Evolutionary conservation across 768 basidiomycete genomes (phyloP).

Genomic region (Trametes elegans): DNA sequence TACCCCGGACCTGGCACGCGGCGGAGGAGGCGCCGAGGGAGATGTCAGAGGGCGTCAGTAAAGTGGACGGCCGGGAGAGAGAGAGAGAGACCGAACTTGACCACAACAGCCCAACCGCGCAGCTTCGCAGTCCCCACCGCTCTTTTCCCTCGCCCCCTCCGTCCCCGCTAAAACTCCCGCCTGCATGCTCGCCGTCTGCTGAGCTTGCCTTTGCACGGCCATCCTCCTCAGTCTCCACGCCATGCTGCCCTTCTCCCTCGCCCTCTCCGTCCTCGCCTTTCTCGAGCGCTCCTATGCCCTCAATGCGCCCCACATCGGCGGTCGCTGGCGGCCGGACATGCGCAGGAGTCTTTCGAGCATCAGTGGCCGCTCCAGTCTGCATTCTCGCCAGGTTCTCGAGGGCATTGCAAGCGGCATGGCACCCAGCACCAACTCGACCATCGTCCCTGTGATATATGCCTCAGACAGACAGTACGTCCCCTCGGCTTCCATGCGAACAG

Average conservation of each 20-base stretch:
- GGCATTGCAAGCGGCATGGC: slow-evolving; percentile 2
- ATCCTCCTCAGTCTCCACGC: not conserved
- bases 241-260: slow-evolving; percentile 18
- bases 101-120: not conserved
- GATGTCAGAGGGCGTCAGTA: no score
- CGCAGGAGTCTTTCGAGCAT: not conserved
- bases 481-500: not conserved
- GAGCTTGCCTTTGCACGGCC: no score
- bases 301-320: not conserved
- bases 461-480: slow-evolving; percentile 17
- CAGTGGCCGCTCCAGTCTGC: not conserved
- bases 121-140: not conserved
- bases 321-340: slow-evolving; percentile 18
- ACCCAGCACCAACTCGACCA: slow-evolving; percentile 8
- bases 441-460: slow-evolving; percentile 10
- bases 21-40: not conserved
- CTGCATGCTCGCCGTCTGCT: not conserved
- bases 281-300: slow-evolving; percentile 6
- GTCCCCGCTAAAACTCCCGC: not conserved
- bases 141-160: slow-evolving; percentile 1
- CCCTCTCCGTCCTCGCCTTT: slow-evolving; percentile 11
- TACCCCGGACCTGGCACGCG: not conserved
- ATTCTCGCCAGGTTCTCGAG: slow-evolving; percentile 3
- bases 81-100: not conserved
- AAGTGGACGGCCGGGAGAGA: no score